Conservation (phyloP, 805 yeast genomes). For the Clavispora phyllophila region DNA sequence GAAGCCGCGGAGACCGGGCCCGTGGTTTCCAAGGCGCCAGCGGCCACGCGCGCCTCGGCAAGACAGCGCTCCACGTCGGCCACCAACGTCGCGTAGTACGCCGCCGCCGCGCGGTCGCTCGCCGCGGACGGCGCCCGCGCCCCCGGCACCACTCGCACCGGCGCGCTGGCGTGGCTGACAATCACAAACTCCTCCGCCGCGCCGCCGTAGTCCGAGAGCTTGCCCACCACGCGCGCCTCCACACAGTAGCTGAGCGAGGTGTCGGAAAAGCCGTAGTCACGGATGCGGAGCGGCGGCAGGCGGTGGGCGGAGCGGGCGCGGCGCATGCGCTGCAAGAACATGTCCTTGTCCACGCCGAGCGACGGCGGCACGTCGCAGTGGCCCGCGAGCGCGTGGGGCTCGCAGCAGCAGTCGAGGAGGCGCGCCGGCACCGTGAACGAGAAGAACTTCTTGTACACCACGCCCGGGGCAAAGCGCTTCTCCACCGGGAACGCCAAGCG, state of each 20-base stretch:
- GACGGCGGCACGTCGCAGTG: conserved; percentile 23
- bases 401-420: conserved; percentile 27
- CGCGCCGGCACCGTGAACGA: conserved; percentile 34
- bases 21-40: too few relatives aligned
- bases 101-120: neutral
- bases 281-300: conserved; percentile 12
- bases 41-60: neutral
- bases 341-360: conserved; percentile 22
- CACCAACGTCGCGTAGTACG: neutral
- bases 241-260: conserved; percentile 26
- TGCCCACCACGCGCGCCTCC: conserved; percentile 24
- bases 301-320: conserved; percentile 1
- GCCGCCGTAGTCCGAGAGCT: conserved; percentile 17
- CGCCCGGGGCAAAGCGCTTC: conserved; percentile 22
- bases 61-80: neutral
- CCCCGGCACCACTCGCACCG: conserved; percentile 19
- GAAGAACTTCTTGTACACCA: conserved; percentile 32
- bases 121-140: neutral
- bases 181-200: conserved; percentile 20
- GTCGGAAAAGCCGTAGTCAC: conserved; percentile 23
- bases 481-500: conserved; percentile 19
- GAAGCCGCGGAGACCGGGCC: too few relatives aligned
- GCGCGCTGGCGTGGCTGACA: conserved; percentile 20
- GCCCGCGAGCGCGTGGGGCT: conserved; percentile 18
- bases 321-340: conserved; percentile 19